Percentiles rank a stretch among this genome's conserved stretches.
phyloP scores from a whole-genome alignment of 164 flowering plant species.

The Magnolia changhungtana region DNA sequence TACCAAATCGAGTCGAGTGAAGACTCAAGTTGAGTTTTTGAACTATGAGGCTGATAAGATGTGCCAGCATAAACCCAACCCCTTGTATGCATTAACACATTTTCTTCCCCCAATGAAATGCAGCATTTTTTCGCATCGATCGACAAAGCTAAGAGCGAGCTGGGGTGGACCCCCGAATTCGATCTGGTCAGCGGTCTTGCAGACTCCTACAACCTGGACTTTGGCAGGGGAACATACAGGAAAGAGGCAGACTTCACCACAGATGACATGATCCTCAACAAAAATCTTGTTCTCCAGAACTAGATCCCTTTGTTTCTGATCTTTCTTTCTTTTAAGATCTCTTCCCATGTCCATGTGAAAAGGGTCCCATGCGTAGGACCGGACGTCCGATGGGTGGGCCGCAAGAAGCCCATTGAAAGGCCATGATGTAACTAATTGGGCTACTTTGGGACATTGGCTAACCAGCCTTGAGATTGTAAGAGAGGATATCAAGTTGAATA shows the following conservation, averaged over 20 bases:
- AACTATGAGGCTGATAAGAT: too few relatives aligned
- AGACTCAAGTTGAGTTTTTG: too few relatives aligned
- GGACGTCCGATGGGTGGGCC: too few relatives aligned
- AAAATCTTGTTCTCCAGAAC: conserved; percentile 18
- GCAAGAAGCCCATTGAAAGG: too few relatives aligned
- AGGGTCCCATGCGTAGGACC: neutral
- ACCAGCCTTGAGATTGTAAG: too few relatives aligned
- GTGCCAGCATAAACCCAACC: too few relatives aligned
- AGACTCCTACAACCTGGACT: conserved; percentile 88
- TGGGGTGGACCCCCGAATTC: conserved; percentile 83
- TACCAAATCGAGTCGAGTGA: too few relatives aligned
- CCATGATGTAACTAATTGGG: too few relatives aligned
- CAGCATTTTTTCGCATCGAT: conserved; percentile 97
- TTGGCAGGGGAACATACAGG: conserved; percentile 86
- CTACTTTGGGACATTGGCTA: too few relatives aligned
- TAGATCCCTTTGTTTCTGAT: neutral
- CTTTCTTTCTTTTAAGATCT: neutral
- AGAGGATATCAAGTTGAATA: too few relatives aligned
- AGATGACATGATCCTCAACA: conserved; percentile 67
- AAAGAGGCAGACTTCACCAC: conserved; percentile 88
- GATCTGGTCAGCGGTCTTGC: conserved; percentile 76
- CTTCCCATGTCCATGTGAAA: neutral
- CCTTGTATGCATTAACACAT: neutral
- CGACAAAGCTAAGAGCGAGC: conserved; percentile 84
- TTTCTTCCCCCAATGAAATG: conserved; percentile 16